Evolutionary conservation across 345 rosid species (phyloP), one percentile per base, ranked within the genome.

Genomic region (Diplotaxis tenuifolia): DNA sequence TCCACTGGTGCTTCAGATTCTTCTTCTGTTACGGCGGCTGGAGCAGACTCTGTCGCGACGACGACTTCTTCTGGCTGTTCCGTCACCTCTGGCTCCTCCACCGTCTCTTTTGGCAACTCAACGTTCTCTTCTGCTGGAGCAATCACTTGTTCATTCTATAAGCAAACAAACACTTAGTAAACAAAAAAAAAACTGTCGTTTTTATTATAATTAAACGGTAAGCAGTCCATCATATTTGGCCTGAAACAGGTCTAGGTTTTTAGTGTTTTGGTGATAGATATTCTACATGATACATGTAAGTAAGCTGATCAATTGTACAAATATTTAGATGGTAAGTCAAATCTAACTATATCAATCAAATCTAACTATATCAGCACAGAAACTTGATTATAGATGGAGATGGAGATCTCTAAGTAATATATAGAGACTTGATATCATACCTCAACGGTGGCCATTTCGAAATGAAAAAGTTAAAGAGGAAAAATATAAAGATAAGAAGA

Each of bases 371-470:
- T 28, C n/a, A 49, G 52, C 42, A 67, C 10, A 27, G 1, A 75
- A 49, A 9, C 22, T 10, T 12, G 18, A 18, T 0, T 23, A 32
- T 1, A 27, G 8, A 60, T 12, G 18, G n/a, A 4, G 4, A 31
- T 31, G 14, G 36, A 5, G 20, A 36, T 60, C 1, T n/a, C 14
- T 14, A 27, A 67, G 2, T 2, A 29, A 12, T 49, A 15, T 3
- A 16, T 9, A 8, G 0, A 20, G 11, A 58, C 1, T 22, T 1
- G 19, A 2, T 40, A 29, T 9, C 56, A 15, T 76, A 76, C 79
- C 75, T 76, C 79, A 64, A 56, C 71, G 61, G 53, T 70, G 70
- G 79, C 79, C 79, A 76, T 76, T 70, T 63, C 69, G 66, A 55
- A 29, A 31, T 18, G 8, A 45, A 18, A 14, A 70, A 69, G 60